phyloP scores from a whole-genome alignment of 2,329 filamentous ascomycete species.

The Alternaria gaisen region DNA sequence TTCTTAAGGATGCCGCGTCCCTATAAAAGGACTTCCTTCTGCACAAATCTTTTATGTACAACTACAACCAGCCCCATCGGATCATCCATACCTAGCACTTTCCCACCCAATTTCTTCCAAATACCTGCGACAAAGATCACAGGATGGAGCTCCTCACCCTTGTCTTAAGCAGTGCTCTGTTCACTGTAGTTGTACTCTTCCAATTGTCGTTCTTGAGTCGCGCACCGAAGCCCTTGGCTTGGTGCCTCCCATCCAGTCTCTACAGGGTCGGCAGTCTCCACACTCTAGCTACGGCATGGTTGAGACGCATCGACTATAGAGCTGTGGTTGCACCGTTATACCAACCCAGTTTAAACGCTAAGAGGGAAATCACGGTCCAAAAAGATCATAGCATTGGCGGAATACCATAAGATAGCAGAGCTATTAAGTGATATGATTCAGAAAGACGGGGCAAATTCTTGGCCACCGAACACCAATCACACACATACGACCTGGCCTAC shows the following conservation, averaged over 20 bases:
- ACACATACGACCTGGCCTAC: slow-evolving; percentile 2
- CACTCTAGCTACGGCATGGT: not conserved
- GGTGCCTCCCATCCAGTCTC: not conserved
- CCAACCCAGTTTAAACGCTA: not conserved
- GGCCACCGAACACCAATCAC: slow-evolving; percentile 12
- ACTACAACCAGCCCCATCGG: not conserved
- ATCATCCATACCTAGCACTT: no score
- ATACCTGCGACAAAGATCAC: no score
- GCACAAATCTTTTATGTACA: not conserved
- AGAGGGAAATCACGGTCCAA: not conserved
- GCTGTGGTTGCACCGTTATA: not conserved
- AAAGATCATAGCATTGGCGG: not conserved
- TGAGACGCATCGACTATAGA: not conserved
- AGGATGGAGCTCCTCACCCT: no score
- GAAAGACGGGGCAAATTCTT: not conserved
- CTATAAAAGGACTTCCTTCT: not conserved
- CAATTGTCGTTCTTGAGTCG: no score
- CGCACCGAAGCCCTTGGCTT: no score
- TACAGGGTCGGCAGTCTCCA: not conserved
- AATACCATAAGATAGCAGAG: no score
- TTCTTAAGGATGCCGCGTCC: not conserved
- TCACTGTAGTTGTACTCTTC: no score
- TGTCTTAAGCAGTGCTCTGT: no score
- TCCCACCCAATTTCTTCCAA: no score
- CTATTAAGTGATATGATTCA: no score